phyloP scores from a whole-genome alignment of 164 flowering plant genomes.

The grape (Vitis vinifera) region ASM3070453v1 NC_081821.1:536001-536500 shows the following conservation, averaged over 20 bases:
- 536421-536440: slow-evolving; percentile 43
- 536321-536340: slow-evolving; percentile 77
- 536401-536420: slow-evolving; percentile 46
- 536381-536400: slow-evolving; percentile 54
- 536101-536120: slow-evolving; percentile 82
- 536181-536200: slow-evolving; percentile 55
- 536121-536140: slow-evolving; percentile 69
- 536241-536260: slow-evolving; percentile 56
- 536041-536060: neutral
- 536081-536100: neutral
- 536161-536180: slow-evolving; percentile 77
- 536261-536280: slow-evolving; percentile 62
- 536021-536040: no score
- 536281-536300: slow-evolving; percentile 72
- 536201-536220: slow-evolving; percentile 76
- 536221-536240: slow-evolving; percentile 77
- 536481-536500: slow-evolving; percentile 70
- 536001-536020: no score
- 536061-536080: slow-evolving; percentile 1
- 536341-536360: slow-evolving; percentile 84
- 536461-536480: slow-evolving; percentile 62
- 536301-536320: slow-evolving; percentile 77
- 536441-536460: slow-evolving; percentile 61
- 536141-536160: slow-evolving; percentile 74
- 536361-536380: slow-evolving; percentile 43